phyloP scores from a whole-genome alignment of 2,329 filamentous ascomycete species.

The Dothideomycetidae sp. region DNA sequence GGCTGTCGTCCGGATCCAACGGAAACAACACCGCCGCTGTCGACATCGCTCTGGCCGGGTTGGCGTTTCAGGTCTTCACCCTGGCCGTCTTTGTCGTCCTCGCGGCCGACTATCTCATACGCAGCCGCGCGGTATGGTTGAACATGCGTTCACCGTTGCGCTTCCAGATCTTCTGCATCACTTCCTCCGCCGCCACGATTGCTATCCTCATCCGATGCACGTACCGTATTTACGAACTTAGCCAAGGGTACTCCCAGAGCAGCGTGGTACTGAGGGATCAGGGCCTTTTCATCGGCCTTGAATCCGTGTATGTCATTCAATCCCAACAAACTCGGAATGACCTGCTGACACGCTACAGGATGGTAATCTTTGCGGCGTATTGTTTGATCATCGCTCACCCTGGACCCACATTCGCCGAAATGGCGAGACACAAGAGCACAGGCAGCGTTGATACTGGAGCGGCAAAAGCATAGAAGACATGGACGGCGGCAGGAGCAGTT shows the following conservation, averaged over 20 bases:
- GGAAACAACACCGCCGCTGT: slow-evolving; percentile 28
- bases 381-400: slow-evolving; percentile 2
- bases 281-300: slow-evolving; percentile 13
- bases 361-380: not conserved
- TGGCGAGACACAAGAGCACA: no score
- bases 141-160: not conserved
- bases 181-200: slow-evolving; percentile 16
- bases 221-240: slow-evolving; percentile 20
- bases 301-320: slow-evolving; percentile 11
- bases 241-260: slow-evolving; percentile 12
- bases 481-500: no score
- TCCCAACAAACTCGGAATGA: not conserved
- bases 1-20: slow-evolving; percentile 36
- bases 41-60: slow-evolving; percentile 45
- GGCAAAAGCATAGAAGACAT: no score
- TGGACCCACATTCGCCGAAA: slow-evolving; percentile 1
- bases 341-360: not conserved
- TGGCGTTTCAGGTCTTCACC: slow-evolving; percentile 42
- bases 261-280: slow-evolving; percentile 13
- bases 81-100: slow-evolving; percentile 34
- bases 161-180: slow-evolving; percentile 19
- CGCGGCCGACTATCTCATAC: slow-evolving; percentile 24
- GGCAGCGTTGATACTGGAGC: no score
- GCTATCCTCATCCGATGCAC: slow-evolving; percentile 18
- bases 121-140: not conserved